Percentiles rank a stretch among this genome's conserved stretches.
Evolutionary conservation across 345 rosid genomes (phyloP).

Genomic region (Physaria fendleri): DNA sequence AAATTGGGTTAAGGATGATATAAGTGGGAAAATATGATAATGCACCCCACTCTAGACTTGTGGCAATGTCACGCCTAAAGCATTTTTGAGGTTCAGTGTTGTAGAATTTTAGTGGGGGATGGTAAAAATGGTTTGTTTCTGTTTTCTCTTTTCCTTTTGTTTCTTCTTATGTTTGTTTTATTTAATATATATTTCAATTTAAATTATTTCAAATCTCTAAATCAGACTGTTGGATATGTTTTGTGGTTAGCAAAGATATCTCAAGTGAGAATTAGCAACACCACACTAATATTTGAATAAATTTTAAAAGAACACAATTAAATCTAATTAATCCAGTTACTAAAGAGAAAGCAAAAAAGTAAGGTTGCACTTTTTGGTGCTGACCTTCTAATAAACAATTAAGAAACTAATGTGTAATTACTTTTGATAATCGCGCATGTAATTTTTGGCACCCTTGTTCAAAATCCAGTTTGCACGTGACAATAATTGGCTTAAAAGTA

Average conservation of each 20-base stretch:
- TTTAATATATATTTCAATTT: background rate
- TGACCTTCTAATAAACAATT: background rate
- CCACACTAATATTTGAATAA: background rate
- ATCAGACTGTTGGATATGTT: constrained; percentile 10
- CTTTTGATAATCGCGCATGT: constrained; percentile 25
- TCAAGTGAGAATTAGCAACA: background rate
- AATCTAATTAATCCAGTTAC: background rate
- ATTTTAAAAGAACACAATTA: background rate
- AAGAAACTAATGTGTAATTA: background rate
- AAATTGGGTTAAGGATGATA: constrained; percentile 37
- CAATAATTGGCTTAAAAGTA: constrained; percentile 16
- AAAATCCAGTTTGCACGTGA: constrained; percentile 16
- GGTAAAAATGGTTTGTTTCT: constrained; percentile 21
- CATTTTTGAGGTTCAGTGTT: constrained; percentile 53
- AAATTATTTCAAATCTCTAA: constrained; percentile 5
- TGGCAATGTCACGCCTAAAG: constrained; percentile 70
- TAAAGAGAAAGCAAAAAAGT: background rate
- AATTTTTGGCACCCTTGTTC: background rate
- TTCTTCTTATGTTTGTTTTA: constrained; percentile 3
- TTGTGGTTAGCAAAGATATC: background rate
- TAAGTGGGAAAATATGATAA: constrained; percentile 57
- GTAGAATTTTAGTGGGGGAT: constrained; percentile 37
- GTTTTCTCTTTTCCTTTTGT: background rate
- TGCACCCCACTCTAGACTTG: constrained; percentile 73
- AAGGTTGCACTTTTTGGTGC: background rate